A percentile compares a stretch with the other conserved stretches of the same genome.
Evolutionary conservation across 2,329 filamentous ascomycete genomes (phyloP).

Genomic region (Cadophora sp.): DNA sequence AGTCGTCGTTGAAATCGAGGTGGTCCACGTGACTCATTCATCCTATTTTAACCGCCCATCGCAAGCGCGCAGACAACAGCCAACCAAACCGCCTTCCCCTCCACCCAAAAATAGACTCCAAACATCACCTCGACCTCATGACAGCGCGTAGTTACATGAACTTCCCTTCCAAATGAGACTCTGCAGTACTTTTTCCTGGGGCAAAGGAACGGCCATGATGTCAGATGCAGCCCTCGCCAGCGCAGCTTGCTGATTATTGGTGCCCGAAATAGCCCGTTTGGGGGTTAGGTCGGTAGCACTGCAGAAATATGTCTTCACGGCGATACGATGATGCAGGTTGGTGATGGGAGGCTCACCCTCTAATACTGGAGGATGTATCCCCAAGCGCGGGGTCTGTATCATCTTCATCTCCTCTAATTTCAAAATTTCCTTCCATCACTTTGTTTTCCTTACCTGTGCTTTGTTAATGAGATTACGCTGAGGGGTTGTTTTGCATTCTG

Average conservation of each 20-base stretch:
- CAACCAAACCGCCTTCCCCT: slow-evolving; percentile 20
- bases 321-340: slow-evolving; percentile 33
- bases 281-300: slow-evolving; percentile 3
- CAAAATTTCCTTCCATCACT: slow-evolving; percentile 12
- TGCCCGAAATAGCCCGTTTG: slow-evolving; percentile 27
- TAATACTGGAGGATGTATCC: slow-evolving; percentile 15
- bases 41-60: slow-evolving; percentile 22
- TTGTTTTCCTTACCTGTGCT: not conserved
- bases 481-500: slow-evolving; percentile 3
- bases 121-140: slow-evolving; percentile 21
- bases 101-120: slow-evolving; percentile 27
- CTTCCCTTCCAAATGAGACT: slow-evolving; percentile 19
- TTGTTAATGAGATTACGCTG: slow-evolving; percentile 1
- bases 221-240: slow-evolving; percentile 16
- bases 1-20: not conserved
- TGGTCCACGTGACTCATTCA: slow-evolving; percentile 22
- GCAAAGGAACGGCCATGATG: slow-evolving; percentile 20
- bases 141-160: slow-evolving; percentile 33
- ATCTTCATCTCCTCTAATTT: slow-evolving; percentile 25
- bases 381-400: slow-evolving; percentile 26
- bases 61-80: slow-evolving; percentile 26
- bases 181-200: slow-evolving; percentile 4
- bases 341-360: slow-evolving; percentile 19
- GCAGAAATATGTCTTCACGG: slow-evolving; percentile 15
- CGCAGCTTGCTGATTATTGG: slow-evolving; percentile 23